Evolutionary conservation across 441 rosid species (phyloP).

Genomic region (Bocquillonia castaneifolia): DNA sequence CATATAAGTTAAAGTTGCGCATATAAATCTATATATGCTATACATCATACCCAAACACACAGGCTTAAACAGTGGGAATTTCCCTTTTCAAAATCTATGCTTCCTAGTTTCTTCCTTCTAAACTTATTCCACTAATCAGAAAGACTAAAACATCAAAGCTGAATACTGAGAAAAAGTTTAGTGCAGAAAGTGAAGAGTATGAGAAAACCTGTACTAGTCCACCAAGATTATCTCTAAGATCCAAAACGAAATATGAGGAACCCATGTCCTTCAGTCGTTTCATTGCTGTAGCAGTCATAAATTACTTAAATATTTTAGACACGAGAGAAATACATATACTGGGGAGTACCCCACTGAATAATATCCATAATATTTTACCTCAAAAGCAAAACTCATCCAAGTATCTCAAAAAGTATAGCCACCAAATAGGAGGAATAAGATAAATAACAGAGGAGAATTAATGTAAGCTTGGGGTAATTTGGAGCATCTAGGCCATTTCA

Average conservation of each 20-base stretch:
- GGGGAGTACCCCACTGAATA: neutral
- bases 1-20: neutral
- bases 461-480: neutral
- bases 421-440: neutral
- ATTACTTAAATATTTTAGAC: neutral
- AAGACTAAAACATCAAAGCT: neutral
- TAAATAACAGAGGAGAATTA: neutral
- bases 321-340: conserved; percentile 3
- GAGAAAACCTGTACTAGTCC: conserved; percentile 78
- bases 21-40: neutral
- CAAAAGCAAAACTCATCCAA: neutral
- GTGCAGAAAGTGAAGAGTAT: conserved; percentile 11
- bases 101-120: neutral
- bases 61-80: neutral
- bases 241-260: conserved; percentile 72
- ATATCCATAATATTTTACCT: neutral
- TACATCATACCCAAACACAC: neutral
- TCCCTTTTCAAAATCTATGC: neutral
- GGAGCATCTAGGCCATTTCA: neutral
- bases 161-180: neutral
- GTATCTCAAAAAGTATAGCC: neutral
- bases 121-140: neutral
- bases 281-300: conserved; percentile 52
- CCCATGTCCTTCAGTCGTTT: conserved; percentile 86
- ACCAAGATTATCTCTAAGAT: conserved; percentile 96